Base-by-base conservation (phyloP, 73 alveolate species). In the Blepharisma stoltei region DNA sequence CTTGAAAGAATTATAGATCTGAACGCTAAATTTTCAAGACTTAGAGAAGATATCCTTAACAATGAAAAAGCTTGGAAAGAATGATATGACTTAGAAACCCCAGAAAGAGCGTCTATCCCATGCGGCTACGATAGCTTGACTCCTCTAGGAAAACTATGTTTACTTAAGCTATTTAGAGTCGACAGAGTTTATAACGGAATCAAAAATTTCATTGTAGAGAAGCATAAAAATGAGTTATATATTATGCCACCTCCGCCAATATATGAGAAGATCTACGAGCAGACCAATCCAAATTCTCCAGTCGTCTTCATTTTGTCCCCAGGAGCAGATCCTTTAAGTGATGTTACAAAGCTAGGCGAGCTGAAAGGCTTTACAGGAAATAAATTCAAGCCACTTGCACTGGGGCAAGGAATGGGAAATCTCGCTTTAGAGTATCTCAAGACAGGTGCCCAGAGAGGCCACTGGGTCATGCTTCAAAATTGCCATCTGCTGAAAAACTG, bases 41-140 rank as follows among this genome's bases (percentile, higher is more conserved):
- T 95, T 38, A 85, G 90, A 47, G 92, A 83, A 55, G 97, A 94
- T 78, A 81, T 97, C 46, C 90, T 83, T 55, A 41, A 84, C n/a
- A 81, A 93, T 76, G 96, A 90, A 20, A 86, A 91, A 55, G 89
- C 70, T 54, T 95, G 99, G 99, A 89, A 91, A 79, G 90, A 92
- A 52, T 97, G 99, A 99, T 96, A 95, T 77, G 98, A 97, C 84
- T 85, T 91, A 49, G 99, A 97, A 90, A 92, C 92, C 54, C 99
- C 99, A 3, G 99, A 97, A 86, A 90, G 92, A 67, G 92, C 87
- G 6, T 94, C 89, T 41, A 80, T 97, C 50, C 99, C 99, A 6
- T 78, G 89, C 77, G 98, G 98, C 6, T 96, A 95, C 85, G 97
- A 96, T 67, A 85, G 80, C 46, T 76, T 87, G 37, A 77, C 53